These are phyloP conservation scores for Pseudogymnoascus sp. DNA, from an alignment of 2,329 filamentous ascomycete species.

Conservation along the genomic window DNA sequence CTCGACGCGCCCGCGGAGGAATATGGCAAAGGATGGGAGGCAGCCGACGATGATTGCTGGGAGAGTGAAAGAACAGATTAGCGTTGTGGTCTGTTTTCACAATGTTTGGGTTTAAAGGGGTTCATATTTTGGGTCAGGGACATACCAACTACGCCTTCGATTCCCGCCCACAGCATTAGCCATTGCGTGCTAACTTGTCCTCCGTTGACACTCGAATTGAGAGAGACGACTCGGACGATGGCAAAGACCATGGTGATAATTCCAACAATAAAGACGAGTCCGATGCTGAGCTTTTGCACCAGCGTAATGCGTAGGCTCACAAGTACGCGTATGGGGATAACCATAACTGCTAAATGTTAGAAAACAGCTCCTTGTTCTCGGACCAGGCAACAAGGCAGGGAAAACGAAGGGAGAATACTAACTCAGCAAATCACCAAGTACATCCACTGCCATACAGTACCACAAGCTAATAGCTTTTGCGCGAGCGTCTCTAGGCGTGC, in stretches of 20 bases:
- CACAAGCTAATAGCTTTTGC: slow-evolving; percentile 18
- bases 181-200: slow-evolving; percentile 17
- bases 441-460: slow-evolving; percentile 17
- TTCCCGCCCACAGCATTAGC: slow-evolving; percentile 18
- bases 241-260: slow-evolving; percentile 20
- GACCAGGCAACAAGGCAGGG: not conserved
- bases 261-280: slow-evolving; percentile 17
- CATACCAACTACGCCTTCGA: slow-evolving; percentile 16
- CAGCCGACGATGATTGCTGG: slow-evolving; percentile 17
- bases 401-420: not conserved
- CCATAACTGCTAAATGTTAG: slow-evolving; percentile 15
- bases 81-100: not conserved
- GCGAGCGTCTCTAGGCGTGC: slow-evolving; percentile 14
- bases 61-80: not conserved
- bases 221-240: slow-evolving; percentile 17
- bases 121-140: not conserved
- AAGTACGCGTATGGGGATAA: slow-evolving; percentile 16
- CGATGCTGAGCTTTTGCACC: slow-evolving; percentile 15
- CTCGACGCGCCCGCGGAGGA: slow-evolving; percentile 14
- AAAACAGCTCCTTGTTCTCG: not conserved
- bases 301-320: slow-evolving; percentile 15
- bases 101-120: not conserved
- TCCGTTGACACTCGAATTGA: slow-evolving; percentile 11
- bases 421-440: slow-evolving; percentile 19
- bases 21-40: slow-evolving; percentile 19